A percentile compares a stretch with the other conserved stretches of the same genome.
Conservation (phyloP, 2,329 filamentous ascomycete genomes). For the Zasmidium citrigriseum region DNA sequence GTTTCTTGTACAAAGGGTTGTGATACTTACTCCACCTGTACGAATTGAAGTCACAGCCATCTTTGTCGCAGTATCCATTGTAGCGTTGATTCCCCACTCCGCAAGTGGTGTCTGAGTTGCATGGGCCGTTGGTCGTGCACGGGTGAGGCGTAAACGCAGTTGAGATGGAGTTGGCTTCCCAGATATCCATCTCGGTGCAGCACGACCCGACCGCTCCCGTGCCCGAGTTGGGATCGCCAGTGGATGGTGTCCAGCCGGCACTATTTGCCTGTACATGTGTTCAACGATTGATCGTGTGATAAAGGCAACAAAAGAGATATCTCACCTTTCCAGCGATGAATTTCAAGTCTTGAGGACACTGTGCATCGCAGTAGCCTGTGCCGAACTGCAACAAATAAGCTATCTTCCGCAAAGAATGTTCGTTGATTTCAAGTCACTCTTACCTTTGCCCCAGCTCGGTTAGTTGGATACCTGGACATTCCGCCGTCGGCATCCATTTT, state of each 20-base stretch:
- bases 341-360: constrained; percentile 42
- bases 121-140: constrained; percentile 52
- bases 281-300: neutral
- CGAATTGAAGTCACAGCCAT: constrained; percentile 69
- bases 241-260: constrained; percentile 38
- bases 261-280: constrained; percentile 41
- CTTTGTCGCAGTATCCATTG: constrained; percentile 64
- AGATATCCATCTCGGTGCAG: constrained; percentile 69
- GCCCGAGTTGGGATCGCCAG: constrained; percentile 27
- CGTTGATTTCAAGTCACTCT: constrained; percentile 40
- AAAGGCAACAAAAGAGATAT: neutral
- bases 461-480: constrained; percentile 31
- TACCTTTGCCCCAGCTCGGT: constrained; percentile 36
- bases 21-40: constrained; percentile 70
- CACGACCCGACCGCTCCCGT: constrained; percentile 55
- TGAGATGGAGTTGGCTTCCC: constrained; percentile 68
- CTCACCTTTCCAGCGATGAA: constrained; percentile 27
- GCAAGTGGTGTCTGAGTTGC: constrained; percentile 50
- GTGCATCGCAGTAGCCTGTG: constrained; percentile 58
- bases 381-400: constrained; percentile 45
- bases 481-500: constrained; percentile 66
- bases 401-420: constrained; percentile 10
- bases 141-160: constrained; percentile 66
- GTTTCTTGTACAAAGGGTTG: too few relatives aligned
- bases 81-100: constrained; percentile 44